Conservation (phyloP, 2,329 filamentous ascomycete species). For the Teratosphaeria destructans region DNA sequence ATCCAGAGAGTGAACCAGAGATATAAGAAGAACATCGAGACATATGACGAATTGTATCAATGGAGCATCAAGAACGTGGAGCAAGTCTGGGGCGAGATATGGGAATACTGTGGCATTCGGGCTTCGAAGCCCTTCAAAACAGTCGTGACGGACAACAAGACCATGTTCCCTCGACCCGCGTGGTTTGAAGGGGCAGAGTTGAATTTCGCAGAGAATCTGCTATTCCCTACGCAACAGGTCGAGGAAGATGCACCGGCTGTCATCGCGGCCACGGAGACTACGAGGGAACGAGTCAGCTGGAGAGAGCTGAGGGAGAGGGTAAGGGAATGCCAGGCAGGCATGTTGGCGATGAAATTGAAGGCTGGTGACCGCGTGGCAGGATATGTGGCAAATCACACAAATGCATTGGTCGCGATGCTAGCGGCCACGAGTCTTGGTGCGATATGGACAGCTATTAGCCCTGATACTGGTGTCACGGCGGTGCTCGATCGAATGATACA, state of each 20-base stretch:
- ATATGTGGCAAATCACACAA: conserved; percentile 81
- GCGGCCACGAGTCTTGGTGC: conserved; percentile 73
- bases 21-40: conserved; percentile 50
- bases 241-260: conserved; percentile 57
- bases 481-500: conserved; percentile 80
- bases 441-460: conserved; percentile 86
- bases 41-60: conserved; percentile 65
- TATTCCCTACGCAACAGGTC: conserved; percentile 58
- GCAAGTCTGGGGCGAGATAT: conserved; percentile 75
- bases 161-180: conserved; percentile 75
- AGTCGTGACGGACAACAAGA: conserved; percentile 56
- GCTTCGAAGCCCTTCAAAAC: conserved; percentile 53
- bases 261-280: conserved; percentile 70
- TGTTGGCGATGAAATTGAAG: conserved; percentile 56
- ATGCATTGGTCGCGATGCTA: conserved; percentile 80
- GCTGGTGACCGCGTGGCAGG: conserved; percentile 53
- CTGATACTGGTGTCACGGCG: conserved; percentile 83
- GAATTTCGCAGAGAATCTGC: conserved; percentile 92
- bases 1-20: conserved; percentile 55
- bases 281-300: conserved; percentile 62
- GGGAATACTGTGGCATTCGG: conserved; percentile 69
- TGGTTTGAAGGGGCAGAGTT: conserved; percentile 73
- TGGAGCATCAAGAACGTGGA: conserved; percentile 75
- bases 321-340: conserved; percentile 57
- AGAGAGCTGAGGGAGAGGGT: conserved; percentile 68